Base-by-base conservation (phyloP, 768 basidiomycete species). In the Amanita subjunquillea region DNA sequence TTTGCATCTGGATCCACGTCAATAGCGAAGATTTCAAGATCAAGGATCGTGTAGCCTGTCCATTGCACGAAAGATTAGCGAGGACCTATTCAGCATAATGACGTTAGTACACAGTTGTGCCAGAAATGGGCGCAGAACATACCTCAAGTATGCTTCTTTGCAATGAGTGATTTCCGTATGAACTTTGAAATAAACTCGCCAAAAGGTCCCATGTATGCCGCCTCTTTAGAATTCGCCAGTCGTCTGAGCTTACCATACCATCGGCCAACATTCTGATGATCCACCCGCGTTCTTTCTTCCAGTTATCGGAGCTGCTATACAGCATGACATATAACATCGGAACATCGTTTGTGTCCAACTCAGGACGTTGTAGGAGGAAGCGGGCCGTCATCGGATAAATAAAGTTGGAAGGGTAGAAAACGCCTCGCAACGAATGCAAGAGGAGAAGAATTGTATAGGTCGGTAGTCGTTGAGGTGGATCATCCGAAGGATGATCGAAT, bases 251-350 rank as follows among this genome's bases (percentile, higher is more conserved):
- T 56, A 74, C 73, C 78, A 91, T 83, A 0, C 89, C 90, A 55
- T 95, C 91, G 0, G 84, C 74, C 37, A 96, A 67, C 65, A 91
- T 89, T 38, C 78, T 75, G 32, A 95, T 68, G 27, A 95, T 93
- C 93, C 93, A 97, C 1, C 74, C 75, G n/a, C 91, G 74, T 60
- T 95, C 91, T 65, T 82, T 86, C 68, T 82, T 86, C 86, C 89
- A 92, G 12, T 85, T 83, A 38, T 88, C 85, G 20, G 74, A 76
- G 54, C 71, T 77, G 58, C 87, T 90, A 63, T 91, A 96, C 3
- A 97, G 72, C 82, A 95, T 85, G 9, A 73, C 73, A 61, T 90
- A 97, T 4, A 99, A 68, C 83, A 97, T 83, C 0, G 95, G 95
- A 0, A 97, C 89, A 61, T 97, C 94, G 1, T 69, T 71, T 1